phyloP scores from a whole-genome alignment of 371 early-diverging fungal genomes.

The Fennellomyces sp. region DNA sequence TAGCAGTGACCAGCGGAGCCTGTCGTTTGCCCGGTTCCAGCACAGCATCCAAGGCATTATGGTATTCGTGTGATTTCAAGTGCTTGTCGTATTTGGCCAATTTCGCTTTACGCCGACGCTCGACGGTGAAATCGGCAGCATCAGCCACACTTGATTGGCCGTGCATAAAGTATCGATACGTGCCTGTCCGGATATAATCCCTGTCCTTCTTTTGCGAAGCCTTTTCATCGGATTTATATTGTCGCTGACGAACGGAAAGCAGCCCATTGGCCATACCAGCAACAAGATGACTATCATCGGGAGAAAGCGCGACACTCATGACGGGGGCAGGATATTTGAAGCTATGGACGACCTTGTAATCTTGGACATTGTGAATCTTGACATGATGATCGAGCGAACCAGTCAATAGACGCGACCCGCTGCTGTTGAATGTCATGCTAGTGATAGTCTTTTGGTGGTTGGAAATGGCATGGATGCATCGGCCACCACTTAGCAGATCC shows the following conservation, averaged over 20 bases:
- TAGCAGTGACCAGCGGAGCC: constrained; percentile 62
- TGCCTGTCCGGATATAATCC: constrained; percentile 54
- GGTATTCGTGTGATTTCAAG: constrained; percentile 82
- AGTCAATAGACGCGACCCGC: constrained; percentile 76
- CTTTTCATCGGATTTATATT: constrained; percentile 59
- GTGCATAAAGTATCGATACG: constrained; percentile 75
- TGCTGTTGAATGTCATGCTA: constrained; percentile 79
- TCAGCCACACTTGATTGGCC: constrained; percentile 47
- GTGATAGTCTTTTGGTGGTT: constrained; percentile 97
- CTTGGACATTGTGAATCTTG: constrained; percentile 87
- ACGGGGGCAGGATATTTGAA: constrained; percentile 93
- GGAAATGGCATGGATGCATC: constrained; percentile 70
- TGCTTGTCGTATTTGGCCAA: constrained; percentile 81
- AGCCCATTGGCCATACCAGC: constrained; percentile 94
- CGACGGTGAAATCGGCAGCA: constrained; percentile 73
- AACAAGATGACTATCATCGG: constrained; percentile 86
- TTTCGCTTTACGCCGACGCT: constrained; percentile 59
- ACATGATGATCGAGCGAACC: constrained; percentile 96
- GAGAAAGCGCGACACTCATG: constrained; percentile 81
- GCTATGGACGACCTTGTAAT: constrained; percentile 85
- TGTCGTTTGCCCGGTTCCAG: constrained; percentile 39
- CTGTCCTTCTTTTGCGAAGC: constrained; percentile 52
- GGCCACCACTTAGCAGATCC: constrained; percentile 87
- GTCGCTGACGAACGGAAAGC: constrained; percentile 84
- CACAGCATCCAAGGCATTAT: constrained; percentile 86